Evolutionary conservation across 192 early-diverging fungal species (phyloP), one percentile per base, ranked within the genome.

Genomic region (Thamnidium elegans): DNA sequence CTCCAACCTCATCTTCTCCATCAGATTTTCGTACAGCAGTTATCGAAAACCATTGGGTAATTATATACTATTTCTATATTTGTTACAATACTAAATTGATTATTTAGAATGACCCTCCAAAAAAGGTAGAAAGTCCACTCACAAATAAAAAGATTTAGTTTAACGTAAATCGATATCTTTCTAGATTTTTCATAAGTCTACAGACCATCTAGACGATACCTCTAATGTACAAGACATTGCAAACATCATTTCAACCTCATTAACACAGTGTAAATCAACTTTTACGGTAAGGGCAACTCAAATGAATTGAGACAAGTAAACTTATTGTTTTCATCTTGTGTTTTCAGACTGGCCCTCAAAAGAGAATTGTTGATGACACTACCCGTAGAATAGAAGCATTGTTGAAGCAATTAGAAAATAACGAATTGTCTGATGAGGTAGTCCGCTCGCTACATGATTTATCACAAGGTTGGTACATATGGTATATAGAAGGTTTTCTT

Each of bases 1-100:
- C 26, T 26, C 26, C 1, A 26, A 26, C 26, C 26, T 26, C 54
- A 15, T 36, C n/a, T 42, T 7, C 36, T 19, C 10, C 20, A 34
- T 32, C 55, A 17, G 56, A 58, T 34, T 58, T 58, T 21, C 31
- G 56, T 17, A 58, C 56, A 0, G 56, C 56, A 19, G 20, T 58
- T 43, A 58, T 58, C 13, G 34, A 58, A 20, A 39, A 58, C 36
- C 56, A 58, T 20, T 58, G 56, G 56, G 56, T 58, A 58, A 58
- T 3, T 20, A 8, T 17, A 19, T 20, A 1, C 19, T 21, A n/a
- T 26, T 20, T 44, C 13, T 15, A 9, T 20, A 42, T 20, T 21
- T 26, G 4, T 30, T 14, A 5, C 34, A n/a, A 21, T 43, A 2
- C 20, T 43, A n/a, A 58, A 9, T 21, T 20, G 39, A 10, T 7